Conservation (phyloP, 257 asterid genomes). For the Nicotiana tomentosiformis region DNA sequence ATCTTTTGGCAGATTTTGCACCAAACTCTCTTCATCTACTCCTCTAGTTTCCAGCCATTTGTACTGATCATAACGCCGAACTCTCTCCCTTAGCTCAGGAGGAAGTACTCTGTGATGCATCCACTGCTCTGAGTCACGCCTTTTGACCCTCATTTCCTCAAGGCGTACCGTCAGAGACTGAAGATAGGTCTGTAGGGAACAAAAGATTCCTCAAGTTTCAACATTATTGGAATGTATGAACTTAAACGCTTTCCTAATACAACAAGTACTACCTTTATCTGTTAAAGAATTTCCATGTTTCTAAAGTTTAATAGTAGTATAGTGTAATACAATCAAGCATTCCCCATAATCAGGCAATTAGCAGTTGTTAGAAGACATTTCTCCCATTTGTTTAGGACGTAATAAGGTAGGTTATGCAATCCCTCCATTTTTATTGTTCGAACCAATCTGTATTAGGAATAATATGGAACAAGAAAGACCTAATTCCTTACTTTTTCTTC, state of each 20-base stretch:
- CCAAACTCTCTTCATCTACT: constrained; percentile 87
- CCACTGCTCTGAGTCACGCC: constrained; percentile 96
- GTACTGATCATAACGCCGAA: constrained; percentile 86
- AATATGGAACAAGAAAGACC: neutral
- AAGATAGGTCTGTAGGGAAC: constrained; percentile 72
- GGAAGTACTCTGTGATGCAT: constrained; percentile 98
- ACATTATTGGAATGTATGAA: neutral
- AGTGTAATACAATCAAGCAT: neutral
- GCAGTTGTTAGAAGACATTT: neutral
- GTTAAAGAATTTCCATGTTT: neutral
- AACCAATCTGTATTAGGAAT: neutral
- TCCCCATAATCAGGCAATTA: neutral
- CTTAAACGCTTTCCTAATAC: neutral
- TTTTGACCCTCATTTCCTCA: constrained; percentile 93
- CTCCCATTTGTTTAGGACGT: neutral
- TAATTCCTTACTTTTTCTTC: neutral
- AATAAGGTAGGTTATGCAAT: neutral
- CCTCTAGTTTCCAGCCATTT: constrained; percentile 93
- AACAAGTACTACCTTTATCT: neutral
- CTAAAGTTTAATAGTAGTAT: neutral
- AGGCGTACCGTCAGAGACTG: constrained; percentile 82
- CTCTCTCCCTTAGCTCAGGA: constrained; percentile 74
- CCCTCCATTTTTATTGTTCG: neutral
- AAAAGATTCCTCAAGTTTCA: constrained; percentile 8
- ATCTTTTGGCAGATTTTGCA: constrained; percentile 80